Percentiles rank a stretch among this genome's conserved stretches.
phyloP scores from a whole-genome alignment of 345 rosid species.

The Trapa incisa region DNA sequence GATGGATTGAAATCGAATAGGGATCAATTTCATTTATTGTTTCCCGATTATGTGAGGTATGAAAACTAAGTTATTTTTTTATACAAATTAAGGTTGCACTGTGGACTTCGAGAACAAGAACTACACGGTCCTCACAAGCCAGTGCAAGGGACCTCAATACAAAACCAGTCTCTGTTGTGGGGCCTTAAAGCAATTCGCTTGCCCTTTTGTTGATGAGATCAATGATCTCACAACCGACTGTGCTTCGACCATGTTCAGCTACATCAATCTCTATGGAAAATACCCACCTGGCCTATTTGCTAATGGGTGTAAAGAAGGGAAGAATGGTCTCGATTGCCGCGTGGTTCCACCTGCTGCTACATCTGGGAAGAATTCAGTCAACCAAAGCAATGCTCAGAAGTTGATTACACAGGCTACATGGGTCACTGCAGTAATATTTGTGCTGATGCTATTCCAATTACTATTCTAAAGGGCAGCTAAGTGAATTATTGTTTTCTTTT shows the following conservation, averaged over 20 bases:
- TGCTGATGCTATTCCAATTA: conserved; percentile 6
- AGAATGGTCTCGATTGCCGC: conserved; percentile 46
- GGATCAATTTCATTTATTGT: background rate
- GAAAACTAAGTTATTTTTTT: background rate
- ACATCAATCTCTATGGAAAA: conserved; percentile 65
- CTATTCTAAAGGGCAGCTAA: conserved; percentile 1
- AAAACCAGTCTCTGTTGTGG: conserved; percentile 35
- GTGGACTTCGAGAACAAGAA: conserved; percentile 45
- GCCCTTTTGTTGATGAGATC: conserved; percentile 35
- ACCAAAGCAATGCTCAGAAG: background rate
- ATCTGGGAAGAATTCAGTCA: conserved; percentile 2
- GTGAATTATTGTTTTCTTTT: background rate
- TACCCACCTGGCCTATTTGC: conserved; percentile 81
- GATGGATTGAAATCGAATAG: background rate
- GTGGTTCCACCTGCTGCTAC: conserved; percentile 1
- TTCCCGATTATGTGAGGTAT: background rate
- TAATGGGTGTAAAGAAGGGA: conserved; percentile 42
- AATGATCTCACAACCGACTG: conserved; percentile 45
- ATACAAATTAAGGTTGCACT: conserved; percentile 31
- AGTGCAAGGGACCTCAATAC: conserved; percentile 73
- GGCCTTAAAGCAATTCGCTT: conserved; percentile 49
- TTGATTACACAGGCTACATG: conserved; percentile 6
- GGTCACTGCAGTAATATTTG: background rate
- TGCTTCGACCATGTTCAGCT: conserved; percentile 70
- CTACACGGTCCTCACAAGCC: conserved; percentile 49